Evolutionary conservation across 2,329 filamentous ascomycete genomes (phyloP), one percentile per base, ranked within the genome.

Genomic region (Apiospora rasikravindrae): DNA sequence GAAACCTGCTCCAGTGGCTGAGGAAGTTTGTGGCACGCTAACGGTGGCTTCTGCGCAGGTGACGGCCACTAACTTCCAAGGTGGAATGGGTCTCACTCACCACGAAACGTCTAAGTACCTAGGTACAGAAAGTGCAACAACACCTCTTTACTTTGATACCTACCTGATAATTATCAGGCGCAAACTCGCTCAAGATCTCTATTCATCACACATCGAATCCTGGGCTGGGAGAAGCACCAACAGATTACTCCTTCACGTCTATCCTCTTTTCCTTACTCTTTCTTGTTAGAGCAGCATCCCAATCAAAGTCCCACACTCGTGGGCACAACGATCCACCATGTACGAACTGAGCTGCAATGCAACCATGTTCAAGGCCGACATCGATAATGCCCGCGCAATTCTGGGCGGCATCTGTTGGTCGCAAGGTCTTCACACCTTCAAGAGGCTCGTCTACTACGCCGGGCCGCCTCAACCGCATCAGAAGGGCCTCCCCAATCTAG

Each of bases 271-370:
- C 2, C n/a, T 33, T 61, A 16, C 51, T 61, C 14, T 7, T 53
- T 29, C 26, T 29, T 14, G 4, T 13, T 16, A 47, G 51, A 16
- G 51, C 51, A 57, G 51, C 8, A 33, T 19, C 51, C 26, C 29
- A 33, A 16, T 19, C 16, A 19, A 57, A 61, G 53, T 61, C 53
- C 53, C 53, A 61, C 29, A 61, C 53, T 61, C 29, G 53, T 61
- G 29, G 53, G 53, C 53, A 37, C 33, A 61, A 37, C 7, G 19
- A 40, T 24, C 22, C 57, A 64, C 13, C 68, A 90, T 90, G 88
- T 86, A 90, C 77, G 89, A 91, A 79, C 81, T 91, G 24, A 91
- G 90, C 76, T 83, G 91, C 72, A 88, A 88, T 4, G 85, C 87
- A 13, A 78, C 86, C 66, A 84, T 92, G 70, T 82, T 83, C 24